Evolutionary conservation across 208 protist genomes (phyloP).

Genomic region (Leishmania martiniquensis): DNA sequence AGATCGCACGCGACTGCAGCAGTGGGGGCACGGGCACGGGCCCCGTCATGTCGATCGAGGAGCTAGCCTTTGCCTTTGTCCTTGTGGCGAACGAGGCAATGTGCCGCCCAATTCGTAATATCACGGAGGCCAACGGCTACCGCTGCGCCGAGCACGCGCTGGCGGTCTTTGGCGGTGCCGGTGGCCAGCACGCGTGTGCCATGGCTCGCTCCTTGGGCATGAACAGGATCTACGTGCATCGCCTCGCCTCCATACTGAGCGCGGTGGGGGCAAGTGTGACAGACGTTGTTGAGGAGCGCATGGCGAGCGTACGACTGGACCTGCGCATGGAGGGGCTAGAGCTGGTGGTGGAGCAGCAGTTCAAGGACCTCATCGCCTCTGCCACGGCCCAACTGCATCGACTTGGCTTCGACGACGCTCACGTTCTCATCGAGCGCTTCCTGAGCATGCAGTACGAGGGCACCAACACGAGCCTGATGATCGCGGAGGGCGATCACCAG

Average conservation of each 20-base stretch:
- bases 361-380: constrained; percentile 25
- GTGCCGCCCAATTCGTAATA: constrained; percentile 93
- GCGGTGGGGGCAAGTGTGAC: constrained; percentile 94
- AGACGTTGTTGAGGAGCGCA: constrained; percentile 90
- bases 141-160: constrained; percentile 87
- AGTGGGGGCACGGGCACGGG: constrained; percentile 1
- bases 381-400: constrained; percentile 33
- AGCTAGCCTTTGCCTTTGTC: constrained; percentile 94
- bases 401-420: constrained; percentile 47
- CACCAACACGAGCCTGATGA: constrained; percentile 94
- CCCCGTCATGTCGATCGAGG: constrained; percentile 53
- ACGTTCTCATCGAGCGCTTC: constrained; percentile 65
- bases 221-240: constrained; percentile 73
- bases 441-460: constrained; percentile 93
- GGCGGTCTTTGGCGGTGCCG: constrained; percentile 95
- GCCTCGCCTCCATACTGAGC: constrained; percentile 86
- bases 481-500: constrained; percentile 34
- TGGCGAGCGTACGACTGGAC: constrained; percentile 61
- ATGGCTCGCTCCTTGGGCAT: constrained; percentile 91
- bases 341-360: constrained; percentile 40
- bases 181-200: constrained; percentile 93
- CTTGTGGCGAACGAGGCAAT: constrained; percentile 96
- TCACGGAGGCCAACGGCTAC: constrained; percentile 93
- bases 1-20: constrained; percentile 51
- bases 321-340: constrained; percentile 28